phyloP scores from a whole-genome alignment of 2,329 filamentous ascomycete genomes.

The Colletotrichum echinochloae region DNA sequence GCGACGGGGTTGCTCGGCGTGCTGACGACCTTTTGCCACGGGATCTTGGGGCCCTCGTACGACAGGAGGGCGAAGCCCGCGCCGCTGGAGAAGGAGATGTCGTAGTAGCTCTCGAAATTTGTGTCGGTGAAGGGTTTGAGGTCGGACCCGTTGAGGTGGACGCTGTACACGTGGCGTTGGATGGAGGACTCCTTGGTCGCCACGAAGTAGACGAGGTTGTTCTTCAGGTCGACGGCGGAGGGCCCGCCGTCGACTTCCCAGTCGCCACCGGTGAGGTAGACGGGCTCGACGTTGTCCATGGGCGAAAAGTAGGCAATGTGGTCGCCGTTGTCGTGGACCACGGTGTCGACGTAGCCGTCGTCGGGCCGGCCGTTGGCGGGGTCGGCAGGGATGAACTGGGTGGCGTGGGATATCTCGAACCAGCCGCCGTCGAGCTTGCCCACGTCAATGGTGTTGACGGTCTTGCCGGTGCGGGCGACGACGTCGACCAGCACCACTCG shows the following conservation, averaged over 20 bases:
- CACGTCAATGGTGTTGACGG: slow-evolving; percentile 83
- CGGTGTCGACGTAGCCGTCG: slow-evolving; percentile 93
- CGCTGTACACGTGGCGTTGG: slow-evolving; percentile 91
- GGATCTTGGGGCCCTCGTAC: slow-evolving; percentile 86
- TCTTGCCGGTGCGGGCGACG: slow-evolving; percentile 76
- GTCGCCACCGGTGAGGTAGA: slow-evolving; percentile 85
- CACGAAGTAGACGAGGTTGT: slow-evolving; percentile 91
- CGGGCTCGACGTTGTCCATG: slow-evolving; percentile 82
- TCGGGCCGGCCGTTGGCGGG: slow-evolving; percentile 77
- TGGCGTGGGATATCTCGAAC: slow-evolving; percentile 93
- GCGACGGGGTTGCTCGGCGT: slow-evolving; percentile 76
- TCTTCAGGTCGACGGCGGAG: slow-evolving; percentile 84
- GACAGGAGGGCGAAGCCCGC: slow-evolving; percentile 86
- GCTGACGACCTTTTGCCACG: slow-evolving; percentile 90
- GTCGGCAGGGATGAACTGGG: slow-evolving; percentile 88
- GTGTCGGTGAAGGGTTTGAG: slow-evolving; percentile 81
- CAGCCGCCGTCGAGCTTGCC: slow-evolving; percentile 92
- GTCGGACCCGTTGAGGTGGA: slow-evolving; percentile 83
- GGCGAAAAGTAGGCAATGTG: slow-evolving; percentile 95
- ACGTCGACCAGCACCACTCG: slow-evolving; percentile 90
- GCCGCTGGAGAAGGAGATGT: slow-evolving; percentile 84
- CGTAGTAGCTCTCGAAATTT: slow-evolving; percentile 80
- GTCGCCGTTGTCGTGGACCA: slow-evolving; percentile 88
- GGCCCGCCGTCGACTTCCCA: slow-evolving; percentile 95
- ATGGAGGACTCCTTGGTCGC: slow-evolving; percentile 88